These are phyloP conservation scores for Malassezia obtusa DNA, from an alignment of 1,284 basidiomycete genomes.

Conservation along the genomic window DNA sequence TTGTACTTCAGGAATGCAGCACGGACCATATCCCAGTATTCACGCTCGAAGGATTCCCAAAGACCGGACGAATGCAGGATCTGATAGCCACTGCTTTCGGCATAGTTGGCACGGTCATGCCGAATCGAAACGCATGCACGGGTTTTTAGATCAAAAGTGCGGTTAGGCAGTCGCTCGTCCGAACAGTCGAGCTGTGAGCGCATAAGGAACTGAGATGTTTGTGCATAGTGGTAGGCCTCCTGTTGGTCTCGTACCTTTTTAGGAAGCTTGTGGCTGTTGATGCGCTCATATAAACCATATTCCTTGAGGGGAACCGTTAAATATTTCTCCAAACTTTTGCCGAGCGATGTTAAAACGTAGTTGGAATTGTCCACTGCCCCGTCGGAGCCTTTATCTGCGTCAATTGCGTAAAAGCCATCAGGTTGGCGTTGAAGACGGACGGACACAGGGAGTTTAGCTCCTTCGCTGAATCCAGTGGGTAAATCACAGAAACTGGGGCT, in stretches of 20 bases:
- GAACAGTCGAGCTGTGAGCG: constrained; percentile 88
- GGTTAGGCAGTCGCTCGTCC: constrained; percentile 70
- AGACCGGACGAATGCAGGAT: constrained; percentile 36
- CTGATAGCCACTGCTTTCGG: constrained; percentile 50
- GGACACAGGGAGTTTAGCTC: constrained; percentile 68
- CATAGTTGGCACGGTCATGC: constrained; percentile 73
- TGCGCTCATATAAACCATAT: constrained; percentile 59
- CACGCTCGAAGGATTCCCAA: constrained; percentile 46
- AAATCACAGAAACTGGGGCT: constrained; percentile 55
- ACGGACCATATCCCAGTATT: constrained; percentile 65
- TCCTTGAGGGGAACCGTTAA: constrained; percentile 62
- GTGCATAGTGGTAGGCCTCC: constrained; percentile 42
- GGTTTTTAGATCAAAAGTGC: constrained; percentile 92
- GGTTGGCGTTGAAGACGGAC: constrained; percentile 58
- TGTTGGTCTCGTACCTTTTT: constrained; percentile 49
- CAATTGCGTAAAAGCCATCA: constrained; percentile 61
- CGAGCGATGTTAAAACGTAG: constrained; percentile 53
- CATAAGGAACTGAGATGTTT: constrained; percentile 74
- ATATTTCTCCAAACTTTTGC: constrained; percentile 79
- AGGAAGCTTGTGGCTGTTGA: constrained; percentile 38
- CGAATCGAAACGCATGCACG: constrained; percentile 76
- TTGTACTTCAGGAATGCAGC: constrained; percentile 91
- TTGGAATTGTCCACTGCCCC: constrained; percentile 39
- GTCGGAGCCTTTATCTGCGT: constrained; percentile 56
- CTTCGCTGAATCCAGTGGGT: constrained; percentile 63